Conservation (phyloP, 306 rosid genomes). For the Dalbergia cultrata region DNA sequence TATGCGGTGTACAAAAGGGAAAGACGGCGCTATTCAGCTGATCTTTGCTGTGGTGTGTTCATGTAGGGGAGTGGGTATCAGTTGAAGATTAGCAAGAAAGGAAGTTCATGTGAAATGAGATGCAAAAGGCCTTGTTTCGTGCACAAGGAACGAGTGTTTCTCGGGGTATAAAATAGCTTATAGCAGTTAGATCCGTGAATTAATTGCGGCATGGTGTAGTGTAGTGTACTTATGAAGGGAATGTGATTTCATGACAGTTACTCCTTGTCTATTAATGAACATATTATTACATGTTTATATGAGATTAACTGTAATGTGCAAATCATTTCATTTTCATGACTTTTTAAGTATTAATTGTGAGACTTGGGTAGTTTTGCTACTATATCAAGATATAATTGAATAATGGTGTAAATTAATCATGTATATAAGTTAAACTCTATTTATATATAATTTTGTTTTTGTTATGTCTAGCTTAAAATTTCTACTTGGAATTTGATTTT, state of each 20-base stretch:
- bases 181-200: not conserved
- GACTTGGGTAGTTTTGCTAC: too few relatives aligned
- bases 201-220: not conserved
- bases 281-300: not conserved
- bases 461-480: too few relatives aligned
- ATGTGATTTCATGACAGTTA: not conserved
- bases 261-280: not conserved
- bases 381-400: too few relatives aligned
- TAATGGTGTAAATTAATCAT: too few relatives aligned
- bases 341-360: too few relatives aligned
- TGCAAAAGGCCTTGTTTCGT: not conserved
- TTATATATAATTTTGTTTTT: too few relatives aligned
- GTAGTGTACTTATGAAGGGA: not conserved
- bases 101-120: slow-evolving; percentile 22
- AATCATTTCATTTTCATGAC: too few relatives aligned
- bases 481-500: too few relatives aligned
- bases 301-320: too few relatives aligned
- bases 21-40: slow-evolving; percentile 34
- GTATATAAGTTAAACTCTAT: too few relatives aligned
- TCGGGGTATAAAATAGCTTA: not conserved
- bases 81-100: slow-evolving; percentile 40
- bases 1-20: slow-evolving; percentile 4
- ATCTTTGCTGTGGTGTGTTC: not conserved
- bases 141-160: not conserved
- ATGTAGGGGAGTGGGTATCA: not conserved